phyloP scores from a whole-genome alignment of 2,329 filamentous ascomycete genomes.

The Penicillium brevicompactum region DNA sequence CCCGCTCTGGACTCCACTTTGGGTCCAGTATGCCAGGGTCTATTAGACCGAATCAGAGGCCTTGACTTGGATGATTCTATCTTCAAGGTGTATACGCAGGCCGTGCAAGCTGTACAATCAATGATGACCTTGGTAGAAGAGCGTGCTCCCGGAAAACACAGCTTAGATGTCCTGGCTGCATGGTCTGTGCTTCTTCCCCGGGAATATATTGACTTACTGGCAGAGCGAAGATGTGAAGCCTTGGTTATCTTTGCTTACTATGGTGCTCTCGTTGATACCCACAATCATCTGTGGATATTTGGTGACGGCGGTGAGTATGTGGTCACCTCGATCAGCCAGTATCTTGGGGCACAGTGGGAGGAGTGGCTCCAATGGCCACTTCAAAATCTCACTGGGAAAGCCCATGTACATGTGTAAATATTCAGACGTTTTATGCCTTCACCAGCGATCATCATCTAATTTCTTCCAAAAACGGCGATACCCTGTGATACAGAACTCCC shows the following conservation, averaged over 20 bases:
- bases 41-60: slow-evolving; percentile 11
- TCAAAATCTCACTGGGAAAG: not conserved
- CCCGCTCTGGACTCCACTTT: slow-evolving; percentile 3
- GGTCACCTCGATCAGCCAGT: slow-evolving; percentile 22
- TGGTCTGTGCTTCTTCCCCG: slow-evolving; percentile 33
- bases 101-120: slow-evolving; percentile 11
- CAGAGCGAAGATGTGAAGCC: slow-evolving; percentile 38
- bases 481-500: no score
- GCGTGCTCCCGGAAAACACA: not conserved
- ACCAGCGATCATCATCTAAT: no score
- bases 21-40: slow-evolving; percentile 2
- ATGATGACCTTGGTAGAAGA: slow-evolving; percentile 2
- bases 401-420: not conserved
- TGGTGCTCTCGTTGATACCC: slow-evolving; percentile 38
- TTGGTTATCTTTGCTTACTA: slow-evolving; percentile 44
- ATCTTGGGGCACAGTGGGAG: slow-evolving; percentile 30
- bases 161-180: slow-evolving; percentile 2
- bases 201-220: slow-evolving; percentile 34
- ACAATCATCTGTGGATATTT: slow-evolving; percentile 39
- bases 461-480: no score
- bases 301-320: slow-evolving; percentile 33
- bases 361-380: slow-evolving; percentile 32
- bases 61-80: slow-evolving; percentile 4
- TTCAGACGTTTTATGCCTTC: not conserved
- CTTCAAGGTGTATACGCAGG: slow-evolving; percentile 6